Conservation (phyloP, 352 stramenopile species). For the Globisporangium alternatum region DNA sequence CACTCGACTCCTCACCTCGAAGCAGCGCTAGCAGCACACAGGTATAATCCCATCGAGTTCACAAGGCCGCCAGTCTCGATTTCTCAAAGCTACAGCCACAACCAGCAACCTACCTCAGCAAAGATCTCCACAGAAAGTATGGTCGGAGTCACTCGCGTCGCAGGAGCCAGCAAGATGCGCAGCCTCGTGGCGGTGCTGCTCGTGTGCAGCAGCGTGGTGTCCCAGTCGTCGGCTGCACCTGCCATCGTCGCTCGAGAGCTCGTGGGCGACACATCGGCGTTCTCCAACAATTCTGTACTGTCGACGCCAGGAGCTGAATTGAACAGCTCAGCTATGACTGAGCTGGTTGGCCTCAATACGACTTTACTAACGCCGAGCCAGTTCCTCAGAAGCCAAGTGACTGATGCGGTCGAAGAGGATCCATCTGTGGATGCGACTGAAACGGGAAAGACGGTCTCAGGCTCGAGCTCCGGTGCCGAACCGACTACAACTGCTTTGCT, state of each 20-base stretch:
- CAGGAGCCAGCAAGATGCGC: background rate
- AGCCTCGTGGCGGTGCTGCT: conserved; percentile 2
- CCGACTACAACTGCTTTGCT: background rate
- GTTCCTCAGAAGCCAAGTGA: background rate
- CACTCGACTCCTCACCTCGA: background rate
- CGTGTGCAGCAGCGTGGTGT: background rate
- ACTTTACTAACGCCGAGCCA: background rate
- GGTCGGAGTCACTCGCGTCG: background rate
- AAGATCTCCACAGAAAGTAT: background rate
- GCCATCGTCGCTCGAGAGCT: background rate
- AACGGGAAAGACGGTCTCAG: background rate
- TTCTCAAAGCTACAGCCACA: no score
- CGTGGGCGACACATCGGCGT: background rate
- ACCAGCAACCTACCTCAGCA: background rate
- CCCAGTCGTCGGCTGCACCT: background rate
- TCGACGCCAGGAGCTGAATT: background rate
- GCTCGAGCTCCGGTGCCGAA: background rate
- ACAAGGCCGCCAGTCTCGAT: no score
- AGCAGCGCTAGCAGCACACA: background rate
- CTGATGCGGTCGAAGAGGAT: background rate
- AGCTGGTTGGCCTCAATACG: no score
- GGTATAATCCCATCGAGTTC: no score
- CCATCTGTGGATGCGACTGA: background rate
- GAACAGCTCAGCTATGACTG: no score
- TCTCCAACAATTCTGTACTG: background rate